Evolutionary conservation across 768 basidiomycete species (phyloP).

Genomic region (Pleurotus pulmonarius): DNA sequence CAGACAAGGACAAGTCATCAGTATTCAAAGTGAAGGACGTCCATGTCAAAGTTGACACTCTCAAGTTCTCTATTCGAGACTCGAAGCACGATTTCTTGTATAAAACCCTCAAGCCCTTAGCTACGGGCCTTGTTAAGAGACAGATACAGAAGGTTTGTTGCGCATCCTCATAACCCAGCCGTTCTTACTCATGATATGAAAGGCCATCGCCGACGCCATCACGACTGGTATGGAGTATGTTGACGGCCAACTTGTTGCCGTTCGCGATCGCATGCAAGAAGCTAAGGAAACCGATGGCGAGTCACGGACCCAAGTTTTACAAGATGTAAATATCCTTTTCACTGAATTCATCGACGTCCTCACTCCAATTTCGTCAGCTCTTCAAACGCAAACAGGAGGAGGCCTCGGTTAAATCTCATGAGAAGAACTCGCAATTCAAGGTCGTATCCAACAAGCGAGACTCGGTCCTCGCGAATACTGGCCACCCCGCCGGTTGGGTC

Average conservation of each 20-base stretch:
- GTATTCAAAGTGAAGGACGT: constrained; percentile 74
- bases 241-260: constrained; percentile 86
- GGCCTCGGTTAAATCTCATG: constrained; percentile 18
- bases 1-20: constrained; percentile 60
- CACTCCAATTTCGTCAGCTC: constrained; percentile 28
- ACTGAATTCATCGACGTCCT: not conserved
- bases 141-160: constrained; percentile 40
- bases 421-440: constrained; percentile 65
- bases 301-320: constrained; percentile 45
- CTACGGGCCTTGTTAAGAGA: constrained; percentile 79
- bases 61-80: constrained; percentile 90
- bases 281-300: constrained; percentile 37
- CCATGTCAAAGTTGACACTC: constrained; percentile 76
- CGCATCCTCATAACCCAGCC: no score
- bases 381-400: constrained; percentile 57
- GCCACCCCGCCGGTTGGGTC: constrained; percentile 71
- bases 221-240: constrained; percentile 81
- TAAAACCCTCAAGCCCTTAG: constrained; percentile 77
- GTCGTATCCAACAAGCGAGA: constrained; percentile 70
- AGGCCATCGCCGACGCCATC: constrained; percentile 58
- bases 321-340: constrained; percentile 40
- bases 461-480: constrained; percentile 59
- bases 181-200: no score
- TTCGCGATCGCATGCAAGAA: constrained; percentile 74
- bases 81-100: constrained; percentile 88